Evolutionary conservation across 306 rosid species (phyloP).

Genomic region (Quercus wislizeni): DNA sequence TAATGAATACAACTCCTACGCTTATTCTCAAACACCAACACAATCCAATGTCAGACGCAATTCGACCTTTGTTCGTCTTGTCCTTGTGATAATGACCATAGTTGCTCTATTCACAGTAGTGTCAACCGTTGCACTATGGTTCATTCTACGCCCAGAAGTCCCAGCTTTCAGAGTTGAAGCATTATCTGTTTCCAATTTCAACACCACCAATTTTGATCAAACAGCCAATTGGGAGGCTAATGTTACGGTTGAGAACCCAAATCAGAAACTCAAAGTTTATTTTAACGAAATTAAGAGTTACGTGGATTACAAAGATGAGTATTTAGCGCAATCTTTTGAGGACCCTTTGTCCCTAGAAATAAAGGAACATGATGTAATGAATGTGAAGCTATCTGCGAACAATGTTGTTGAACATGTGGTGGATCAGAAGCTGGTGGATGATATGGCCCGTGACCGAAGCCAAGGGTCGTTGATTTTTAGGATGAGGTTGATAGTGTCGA

Average conservation of each 20-base stretch:
- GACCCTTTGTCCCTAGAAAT: constrained; percentile 22
- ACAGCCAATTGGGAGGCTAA: constrained; percentile 40
- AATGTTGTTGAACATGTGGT: background rate
- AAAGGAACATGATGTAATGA: background rate
- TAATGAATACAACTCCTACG: background rate
- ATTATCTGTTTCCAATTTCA: constrained; percentile 37
- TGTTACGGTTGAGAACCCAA: constrained; percentile 32
- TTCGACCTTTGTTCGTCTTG: constrained; percentile 35
- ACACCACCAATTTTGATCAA: constrained; percentile 4
- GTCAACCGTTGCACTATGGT: constrained; percentile 11
- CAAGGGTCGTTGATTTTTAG: constrained; percentile 20
- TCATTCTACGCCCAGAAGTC: constrained; percentile 26
- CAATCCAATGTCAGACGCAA: background rate
- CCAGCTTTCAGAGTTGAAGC: constrained; percentile 30
- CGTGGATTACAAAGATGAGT: constrained; percentile 6
- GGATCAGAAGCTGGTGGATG: background rate
- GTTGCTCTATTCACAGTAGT: background rate
- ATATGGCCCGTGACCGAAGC: constrained; percentile 16
- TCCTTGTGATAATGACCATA: background rate
- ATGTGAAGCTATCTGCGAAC: constrained; percentile 7
- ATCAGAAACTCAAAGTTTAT: background rate
- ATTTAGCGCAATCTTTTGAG: background rate
- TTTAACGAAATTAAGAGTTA: constrained; percentile 15
- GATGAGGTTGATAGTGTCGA: constrained; percentile 18
- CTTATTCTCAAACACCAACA: constrained; percentile 1